Base-by-base conservation (phyloP, 805 yeast species). In the Zygosaccharomyces siamensis region DNA sequence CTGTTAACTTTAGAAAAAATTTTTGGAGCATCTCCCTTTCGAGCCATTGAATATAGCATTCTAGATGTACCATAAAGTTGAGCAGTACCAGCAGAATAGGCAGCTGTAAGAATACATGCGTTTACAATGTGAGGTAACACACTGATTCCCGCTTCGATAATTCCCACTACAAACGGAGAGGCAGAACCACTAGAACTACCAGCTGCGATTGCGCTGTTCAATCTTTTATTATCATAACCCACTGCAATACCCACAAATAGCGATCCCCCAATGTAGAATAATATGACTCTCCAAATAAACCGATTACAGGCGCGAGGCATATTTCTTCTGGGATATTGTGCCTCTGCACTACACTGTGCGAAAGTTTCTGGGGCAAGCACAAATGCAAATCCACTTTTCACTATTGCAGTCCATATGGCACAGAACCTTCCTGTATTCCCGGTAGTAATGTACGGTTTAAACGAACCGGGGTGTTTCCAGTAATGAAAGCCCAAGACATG, bases 401-500 rank as follows among this genome's bases (percentile, higher is more conserved):
- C 41, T 50, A 78, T 69, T 11, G 74, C 79, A 16, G 80, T 69
- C 75, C 78, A 72, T 47, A 72, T 66, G 1, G 81, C 67, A 39
- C 77, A 76, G 54, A 79, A 77, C 51, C 75, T 73, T 47, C 81
- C 81, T 4, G 73, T 70, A 28, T n/a, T 61, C 52, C 57, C 56
- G 12, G 62, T 49, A 11, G 73, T 76, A 59, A 50, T 68, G 66
- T 31, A 51, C 48, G 49, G 50, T n/a, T 27, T 50, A 44, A 61
- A 58, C 0, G 82, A 78, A 56, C 83, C 83, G 8, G 81, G 81
- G 50, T 68, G 48, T 27, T 70, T 65, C 86, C 86, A 81, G 66
- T 72, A 80, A 56, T 81, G 79, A 72, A 81, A 81, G 7, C 86
- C 86, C 32, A 76, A 67, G 50, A 81, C 74, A 45, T 76, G 59